Conservation (phyloP, 2,329 filamentous ascomycete species). For the Orbilia brochopaga region DNA sequence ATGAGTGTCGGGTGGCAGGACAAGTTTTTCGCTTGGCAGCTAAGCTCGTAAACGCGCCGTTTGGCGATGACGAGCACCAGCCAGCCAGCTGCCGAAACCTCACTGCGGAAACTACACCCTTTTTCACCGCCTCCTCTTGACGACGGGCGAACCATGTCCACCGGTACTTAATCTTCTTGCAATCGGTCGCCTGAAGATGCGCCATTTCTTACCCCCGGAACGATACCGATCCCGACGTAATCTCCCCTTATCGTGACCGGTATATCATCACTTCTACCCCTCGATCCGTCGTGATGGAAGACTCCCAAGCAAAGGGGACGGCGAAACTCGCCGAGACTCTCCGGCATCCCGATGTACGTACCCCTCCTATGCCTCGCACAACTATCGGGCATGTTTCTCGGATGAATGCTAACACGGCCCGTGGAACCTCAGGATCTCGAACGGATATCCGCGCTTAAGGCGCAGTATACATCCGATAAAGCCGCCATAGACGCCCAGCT, state of each 20-base stretch:
- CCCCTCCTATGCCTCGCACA: neutral
- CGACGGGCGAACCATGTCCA: slow-evolving; percentile 16
- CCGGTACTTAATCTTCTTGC: neutral
- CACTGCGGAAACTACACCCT: no score
- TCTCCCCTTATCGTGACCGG: slow-evolving; percentile 11
- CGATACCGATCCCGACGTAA: slow-evolving; percentile 24
- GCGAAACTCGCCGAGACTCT: slow-evolving; percentile 91
- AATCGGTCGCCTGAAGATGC: slow-evolving; percentile 29
- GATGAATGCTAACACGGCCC: slow-evolving; percentile 1
- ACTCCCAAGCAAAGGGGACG: slow-evolving; percentile 64
- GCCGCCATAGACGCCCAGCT: slow-evolving; percentile 87
- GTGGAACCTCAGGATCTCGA: slow-evolving; percentile 71
- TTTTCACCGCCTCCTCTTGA: neutral
- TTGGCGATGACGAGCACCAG: no score
- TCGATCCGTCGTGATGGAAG: slow-evolving; percentile 64
- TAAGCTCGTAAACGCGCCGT: no score
- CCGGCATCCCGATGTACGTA: slow-evolving; percentile 76
- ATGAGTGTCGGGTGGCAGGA: neutral
- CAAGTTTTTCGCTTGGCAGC: slow-evolving; percentile 30
- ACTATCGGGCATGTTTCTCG: neutral
- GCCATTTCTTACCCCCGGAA: slow-evolving; percentile 11
- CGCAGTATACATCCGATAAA: slow-evolving; percentile 94
- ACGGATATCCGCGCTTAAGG: slow-evolving; percentile 87
- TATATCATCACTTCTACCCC: neutral
- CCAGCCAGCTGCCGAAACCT: no score